Evolutionary conservation across 2,329 filamentous ascomycete genomes (phyloP).

Genomic region (Xylaria arbuscula): DNA sequence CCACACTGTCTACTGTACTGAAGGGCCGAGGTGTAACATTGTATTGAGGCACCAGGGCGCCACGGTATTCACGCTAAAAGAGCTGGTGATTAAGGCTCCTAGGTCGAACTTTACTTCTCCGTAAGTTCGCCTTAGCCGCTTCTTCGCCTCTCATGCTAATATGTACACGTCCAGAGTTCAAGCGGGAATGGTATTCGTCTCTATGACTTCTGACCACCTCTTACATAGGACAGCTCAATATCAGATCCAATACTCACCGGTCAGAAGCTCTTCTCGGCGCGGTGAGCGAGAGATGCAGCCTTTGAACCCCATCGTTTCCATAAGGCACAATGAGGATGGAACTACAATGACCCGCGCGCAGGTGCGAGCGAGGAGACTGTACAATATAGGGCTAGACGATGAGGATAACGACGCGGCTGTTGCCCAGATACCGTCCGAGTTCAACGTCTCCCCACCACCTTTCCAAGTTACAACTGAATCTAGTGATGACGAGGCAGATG

Average conservation of each 20-base stretch:
- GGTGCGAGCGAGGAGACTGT: constrained; percentile 58
- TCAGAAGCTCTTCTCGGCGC: constrained; percentile 43
- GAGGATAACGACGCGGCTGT: constrained; percentile 59
- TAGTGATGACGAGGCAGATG: constrained; percentile 68
- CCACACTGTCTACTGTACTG: constrained; percentile 87
- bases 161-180: constrained; percentile 66
- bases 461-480: constrained; percentile 69
- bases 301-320: constrained; percentile 58
- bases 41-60: constrained; percentile 83
- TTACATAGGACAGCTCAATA: constrained; percentile 79
- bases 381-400: constrained; percentile 57
- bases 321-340: constrained; percentile 65
- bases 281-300: constrained; percentile 47
- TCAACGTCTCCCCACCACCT: constrained; percentile 59
- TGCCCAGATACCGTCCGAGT: constrained; percentile 68
- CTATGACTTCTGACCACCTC: constrained; percentile 84
- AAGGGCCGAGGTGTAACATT: constrained; percentile 87
- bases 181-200: constrained; percentile 91
- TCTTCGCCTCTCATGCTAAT: constrained; percentile 49
- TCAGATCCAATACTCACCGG: constrained; percentile 72
- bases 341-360: constrained; percentile 59
- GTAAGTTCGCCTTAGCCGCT: constrained; percentile 64
- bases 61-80: constrained; percentile 83
- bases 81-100: constrained; percentile 88
- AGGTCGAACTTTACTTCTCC: constrained; percentile 84